A percentile compares a stretch with the other conserved stretches of the same genome.
Evolutionary conservation across 768 basidiomycete species (phyloP).

Genomic region (Tremella yokohamensis): DNA sequence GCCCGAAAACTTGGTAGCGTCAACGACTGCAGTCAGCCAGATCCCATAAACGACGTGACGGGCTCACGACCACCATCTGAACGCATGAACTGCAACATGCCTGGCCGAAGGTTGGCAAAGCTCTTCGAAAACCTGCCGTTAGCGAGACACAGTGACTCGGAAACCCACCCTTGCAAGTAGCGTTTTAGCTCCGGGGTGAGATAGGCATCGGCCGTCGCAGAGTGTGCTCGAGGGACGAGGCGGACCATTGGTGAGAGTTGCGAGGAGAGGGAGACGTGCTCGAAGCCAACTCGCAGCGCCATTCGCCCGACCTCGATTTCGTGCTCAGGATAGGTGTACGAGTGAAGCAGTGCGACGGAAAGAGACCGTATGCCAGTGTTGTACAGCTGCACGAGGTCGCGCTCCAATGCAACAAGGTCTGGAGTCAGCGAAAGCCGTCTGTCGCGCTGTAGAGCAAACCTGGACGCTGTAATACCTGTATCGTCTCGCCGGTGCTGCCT

Average conservation of each 20-base stretch:
- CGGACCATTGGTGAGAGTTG: conserved; percentile 21
- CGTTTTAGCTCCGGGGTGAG: conserved; percentile 79
- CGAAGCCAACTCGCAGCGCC: conserved; percentile 79
- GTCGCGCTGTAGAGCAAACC: conserved; percentile 53
- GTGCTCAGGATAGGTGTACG: conserved; percentile 86
- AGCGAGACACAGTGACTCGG: conserved; percentile 65
- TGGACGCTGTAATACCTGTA: conserved; percentile 72
- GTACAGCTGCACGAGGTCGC: conserved; percentile 67
- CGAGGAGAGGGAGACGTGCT: conserved; percentile 71
- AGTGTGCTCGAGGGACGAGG: conserved; percentile 70
- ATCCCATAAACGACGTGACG: conserved; percentile 59
- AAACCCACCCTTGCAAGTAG: conserved; percentile 53
- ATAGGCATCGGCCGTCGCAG: conserved; percentile 91
- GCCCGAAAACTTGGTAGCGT: conserved; percentile 57
- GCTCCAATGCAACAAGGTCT: conserved; percentile 50
- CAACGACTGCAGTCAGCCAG: too few relatives aligned
- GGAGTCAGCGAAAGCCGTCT: too few relatives aligned
- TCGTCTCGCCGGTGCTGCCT: conserved; percentile 85
- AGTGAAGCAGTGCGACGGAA: conserved; percentile 85
- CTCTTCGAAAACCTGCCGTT: conserved; percentile 78
- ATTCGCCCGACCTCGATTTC: conserved; percentile 68
- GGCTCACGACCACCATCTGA: conserved; percentile 60
- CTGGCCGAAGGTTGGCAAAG: conserved; percentile 50
- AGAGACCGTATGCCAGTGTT: conserved; percentile 79
- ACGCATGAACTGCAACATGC: conserved; percentile 78